Evolutionary conservation across 495 filamentous ascomycete genomes (phyloP).

Genomic region (Penicillium alfredii): DNA sequence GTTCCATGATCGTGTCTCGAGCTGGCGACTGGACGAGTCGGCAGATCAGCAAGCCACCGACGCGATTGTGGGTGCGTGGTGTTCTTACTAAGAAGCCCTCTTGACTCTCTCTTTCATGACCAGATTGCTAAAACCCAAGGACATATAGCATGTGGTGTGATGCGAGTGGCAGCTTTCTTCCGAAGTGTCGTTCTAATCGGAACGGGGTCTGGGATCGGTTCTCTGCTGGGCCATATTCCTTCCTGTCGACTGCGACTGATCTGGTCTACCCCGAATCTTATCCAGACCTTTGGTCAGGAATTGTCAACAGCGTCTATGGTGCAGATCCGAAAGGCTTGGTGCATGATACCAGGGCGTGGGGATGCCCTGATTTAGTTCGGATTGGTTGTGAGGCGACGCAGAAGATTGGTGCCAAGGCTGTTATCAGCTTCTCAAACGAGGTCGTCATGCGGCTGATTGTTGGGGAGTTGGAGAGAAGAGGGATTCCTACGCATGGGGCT

Average conservation of each 20-base stretch:
- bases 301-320: conserved; percentile 37
- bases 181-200: conserved; percentile 53
- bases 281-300: conserved; percentile 39
- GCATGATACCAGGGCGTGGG: conserved; percentile 41
- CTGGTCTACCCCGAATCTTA: conserved; percentile 43
- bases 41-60: conserved; percentile 50
- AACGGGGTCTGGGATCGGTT: conserved; percentile 68
- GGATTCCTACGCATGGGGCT: conserved; percentile 56
- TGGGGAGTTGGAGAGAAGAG: conserved; percentile 52
- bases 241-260: conserved; percentile 37
- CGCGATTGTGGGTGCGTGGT: conserved; percentile 50
- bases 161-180: conserved; percentile 59
- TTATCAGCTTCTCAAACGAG: conserved; percentile 57
- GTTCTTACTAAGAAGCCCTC: conserved; percentile 19
- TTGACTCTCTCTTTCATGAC: background rate
- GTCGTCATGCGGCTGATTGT: conserved; percentile 57
- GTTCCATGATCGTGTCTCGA: conserved; percentile 54
- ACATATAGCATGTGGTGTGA: conserved; percentile 51
- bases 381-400: conserved; percentile 8
- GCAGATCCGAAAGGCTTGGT: conserved; percentile 45
- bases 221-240: conserved; percentile 11
- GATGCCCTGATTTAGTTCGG: conserved; percentile 43
- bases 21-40: conserved; percentile 63
- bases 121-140: conserved; percentile 8
- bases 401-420: conserved; percentile 51